These are phyloP conservation scores for Cronartium ribicola DNA, from an alignment of 1,284 basidiomycete species.

Conservation along the genomic window DNA sequence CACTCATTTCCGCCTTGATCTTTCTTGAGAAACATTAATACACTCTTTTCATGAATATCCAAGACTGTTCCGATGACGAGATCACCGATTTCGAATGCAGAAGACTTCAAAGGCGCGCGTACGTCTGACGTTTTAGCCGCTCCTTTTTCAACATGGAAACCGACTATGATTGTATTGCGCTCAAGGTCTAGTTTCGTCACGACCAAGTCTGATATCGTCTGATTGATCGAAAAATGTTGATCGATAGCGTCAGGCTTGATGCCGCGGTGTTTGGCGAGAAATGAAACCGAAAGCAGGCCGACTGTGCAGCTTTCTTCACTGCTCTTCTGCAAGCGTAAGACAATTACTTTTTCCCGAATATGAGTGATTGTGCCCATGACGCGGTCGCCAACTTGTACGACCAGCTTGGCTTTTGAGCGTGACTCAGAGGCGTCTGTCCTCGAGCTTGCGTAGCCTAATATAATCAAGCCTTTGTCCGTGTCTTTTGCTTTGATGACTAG, in stretches of 20 bases:
- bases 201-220: too few species aligned
- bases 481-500: slow-evolving; percentile 87
- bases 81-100: slow-evolving; percentile 48
- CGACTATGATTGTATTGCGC: too few species aligned
- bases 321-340: neutral
- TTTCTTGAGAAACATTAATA: slow-evolving; percentile 49
- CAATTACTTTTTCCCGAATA: too few species aligned
- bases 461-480: slow-evolving; percentile 75
- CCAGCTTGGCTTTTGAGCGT: neutral
- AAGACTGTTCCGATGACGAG: slow-evolving; percentile 48
- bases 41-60: slow-evolving; percentile 49
- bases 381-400: too few species aligned
- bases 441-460: slow-evolving; percentile 60
- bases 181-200: too few species aligned
- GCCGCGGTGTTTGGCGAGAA: too few species aligned
- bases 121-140: slow-evolving; percentile 9
- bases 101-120: slow-evolving; percentile 49
- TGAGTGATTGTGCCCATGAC: too few species aligned
- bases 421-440: too few species aligned
- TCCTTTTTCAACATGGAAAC: too few species aligned
- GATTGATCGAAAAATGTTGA: too few species aligned
- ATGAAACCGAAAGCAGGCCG: slow-evolving; percentile 5
- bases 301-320: neutral
- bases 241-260: too few species aligned
- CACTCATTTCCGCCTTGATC: slow-evolving; percentile 20